These are phyloP conservation scores for Lignosus rhinocerotis DNA, from an alignment of 1,284 basidiomycete genomes.

Conservation along the genomic window DNA sequence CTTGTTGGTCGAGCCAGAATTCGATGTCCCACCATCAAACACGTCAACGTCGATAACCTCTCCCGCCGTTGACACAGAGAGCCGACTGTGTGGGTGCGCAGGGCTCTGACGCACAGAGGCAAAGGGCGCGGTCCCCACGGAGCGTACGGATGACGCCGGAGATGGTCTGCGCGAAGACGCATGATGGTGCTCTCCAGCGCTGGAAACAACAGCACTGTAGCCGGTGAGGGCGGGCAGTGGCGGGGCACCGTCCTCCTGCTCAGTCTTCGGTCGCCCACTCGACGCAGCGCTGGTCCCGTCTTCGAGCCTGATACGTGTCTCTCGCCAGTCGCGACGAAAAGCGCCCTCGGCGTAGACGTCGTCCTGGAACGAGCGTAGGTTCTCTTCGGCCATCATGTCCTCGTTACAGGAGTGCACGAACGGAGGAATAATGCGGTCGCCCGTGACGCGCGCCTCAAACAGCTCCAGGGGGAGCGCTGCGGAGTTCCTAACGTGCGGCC, in stretches of 20 bases:
- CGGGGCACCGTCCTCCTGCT: constrained; percentile 36
- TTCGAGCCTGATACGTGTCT: constrained; percentile 46
- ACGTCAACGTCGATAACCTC: constrained; percentile 36
- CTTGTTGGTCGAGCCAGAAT: constrained; percentile 37
- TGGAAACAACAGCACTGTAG: not conserved
- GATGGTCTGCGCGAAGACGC: constrained; percentile 31
- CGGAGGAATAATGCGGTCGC: constrained; percentile 49
- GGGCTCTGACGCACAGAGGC: constrained; percentile 30
- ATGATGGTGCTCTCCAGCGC: constrained; percentile 3
- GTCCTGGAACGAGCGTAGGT: constrained; percentile 63
- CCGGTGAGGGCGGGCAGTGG: constrained; percentile 23
- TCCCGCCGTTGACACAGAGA: constrained; percentile 35
- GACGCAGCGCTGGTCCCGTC: constrained; percentile 18
- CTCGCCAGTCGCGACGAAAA: constrained; percentile 75
- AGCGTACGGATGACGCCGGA: constrained; percentile 35
- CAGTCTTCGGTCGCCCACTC: constrained; percentile 3
- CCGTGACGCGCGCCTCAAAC: constrained; percentile 64
- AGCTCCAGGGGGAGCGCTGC: constrained; percentile 73
- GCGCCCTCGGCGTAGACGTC: constrained; percentile 59
- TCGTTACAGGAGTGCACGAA: constrained; percentile 1
- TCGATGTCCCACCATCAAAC: constrained; percentile 24
- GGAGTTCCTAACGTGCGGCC: constrained; percentile 56
- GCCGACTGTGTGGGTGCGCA: constrained; percentile 36
- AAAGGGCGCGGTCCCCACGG: constrained; percentile 24
- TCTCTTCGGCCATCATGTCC: constrained; percentile 42